Conservation (phyloP, 2,329 filamentous ascomycete genomes). For the Colletotrichum lindemuthianum region DNA sequence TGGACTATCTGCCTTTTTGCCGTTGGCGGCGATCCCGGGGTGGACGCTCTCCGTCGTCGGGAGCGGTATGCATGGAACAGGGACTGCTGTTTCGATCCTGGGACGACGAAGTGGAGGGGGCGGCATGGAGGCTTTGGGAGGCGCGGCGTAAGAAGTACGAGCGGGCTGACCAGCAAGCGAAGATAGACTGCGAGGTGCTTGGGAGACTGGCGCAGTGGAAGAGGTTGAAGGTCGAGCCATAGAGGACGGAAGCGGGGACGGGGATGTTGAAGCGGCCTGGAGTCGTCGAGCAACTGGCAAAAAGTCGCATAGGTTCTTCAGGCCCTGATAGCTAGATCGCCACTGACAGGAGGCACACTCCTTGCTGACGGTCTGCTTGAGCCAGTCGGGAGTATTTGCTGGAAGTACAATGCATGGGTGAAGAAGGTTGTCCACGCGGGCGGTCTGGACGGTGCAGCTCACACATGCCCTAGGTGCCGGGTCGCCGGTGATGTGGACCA, state of each 20-base stretch:
- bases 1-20: not conserved
- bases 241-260: not conserved
- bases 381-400: conserved; percentile 27
- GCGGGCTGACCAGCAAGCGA: too few species aligned
- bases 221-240: not conserved
- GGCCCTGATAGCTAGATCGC: conserved; percentile 39
- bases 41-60: too few species aligned
- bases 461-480: conserved; percentile 3
- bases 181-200: too few species aligned
- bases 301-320: conserved; percentile 43
- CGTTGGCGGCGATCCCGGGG: too few species aligned
- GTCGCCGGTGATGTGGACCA: conserved; percentile 32
- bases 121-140: too few species aligned
- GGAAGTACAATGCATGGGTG: conserved; percentile 43
- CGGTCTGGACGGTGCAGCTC: not conserved
- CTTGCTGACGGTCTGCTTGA: conserved; percentile 35
- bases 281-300: not conserved
- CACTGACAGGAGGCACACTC: conserved; percentile 48
- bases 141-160: too few species aligned
- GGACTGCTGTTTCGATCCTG: too few species aligned
- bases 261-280: not conserved
- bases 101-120: too few species aligned
- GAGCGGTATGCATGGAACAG: too few species aligned
- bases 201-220: not conserved
- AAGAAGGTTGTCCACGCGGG: conserved; percentile 3